phyloP scores from a whole-genome alignment of 2,329 filamentous ascomycete genomes.

The Dendrostoma leiphaemia region DNA sequence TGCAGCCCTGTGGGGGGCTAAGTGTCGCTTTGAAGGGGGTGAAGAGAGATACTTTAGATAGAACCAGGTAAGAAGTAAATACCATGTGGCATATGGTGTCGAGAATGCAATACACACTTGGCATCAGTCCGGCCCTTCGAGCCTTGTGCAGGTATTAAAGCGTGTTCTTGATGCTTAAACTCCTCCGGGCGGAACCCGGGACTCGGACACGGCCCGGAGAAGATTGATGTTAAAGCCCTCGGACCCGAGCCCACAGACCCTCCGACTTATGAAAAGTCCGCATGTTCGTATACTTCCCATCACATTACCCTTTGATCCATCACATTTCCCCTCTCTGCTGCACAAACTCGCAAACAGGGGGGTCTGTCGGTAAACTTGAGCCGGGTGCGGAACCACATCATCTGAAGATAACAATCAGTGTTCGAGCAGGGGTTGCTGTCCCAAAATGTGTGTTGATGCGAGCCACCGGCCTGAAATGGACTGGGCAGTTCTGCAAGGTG shows the following conservation, averaged over 20 bases:
- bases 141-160: too few species aligned
- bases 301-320: neutral
- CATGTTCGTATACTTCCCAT: neutral
- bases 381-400: neutral
- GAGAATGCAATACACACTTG: too few species aligned
- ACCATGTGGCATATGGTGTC: too few species aligned
- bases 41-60: too few species aligned
- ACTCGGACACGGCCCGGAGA: too few species aligned
- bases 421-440: neutral
- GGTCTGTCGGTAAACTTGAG: neutral
- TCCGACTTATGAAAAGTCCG: neutral
- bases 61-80: too few species aligned
- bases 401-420: neutral
- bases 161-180: too few species aligned
- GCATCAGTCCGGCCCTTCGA: too few species aligned
- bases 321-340: neutral
- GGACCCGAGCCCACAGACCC: neutral
- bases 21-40: too few species aligned
- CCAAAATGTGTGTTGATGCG: neutral
- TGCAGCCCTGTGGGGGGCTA: too few species aligned
- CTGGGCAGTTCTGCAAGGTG: neutral
- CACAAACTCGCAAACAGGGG: neutral
- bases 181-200: too few species aligned
- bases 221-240: too few species aligned
- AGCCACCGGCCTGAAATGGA: neutral